Base-by-base conservation (phyloP, 2,329 filamentous ascomycete genomes). In the Fusarium newnesense region DNA sequence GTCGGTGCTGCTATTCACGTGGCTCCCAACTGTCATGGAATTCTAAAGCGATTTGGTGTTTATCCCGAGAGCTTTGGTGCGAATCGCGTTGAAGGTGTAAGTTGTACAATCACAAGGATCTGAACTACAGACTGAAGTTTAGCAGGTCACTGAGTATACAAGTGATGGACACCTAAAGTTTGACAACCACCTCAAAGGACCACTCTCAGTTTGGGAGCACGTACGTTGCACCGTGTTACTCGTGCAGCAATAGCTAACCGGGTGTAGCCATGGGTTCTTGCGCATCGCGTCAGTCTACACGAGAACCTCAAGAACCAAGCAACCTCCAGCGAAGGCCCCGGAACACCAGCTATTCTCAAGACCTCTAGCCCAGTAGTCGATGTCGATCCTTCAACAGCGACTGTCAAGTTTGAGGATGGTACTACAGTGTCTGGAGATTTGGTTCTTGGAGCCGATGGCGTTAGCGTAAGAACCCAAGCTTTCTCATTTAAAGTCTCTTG, bases 1-100 rank as follows among this genome's bases (percentile, higher is more conserved):
- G 80, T 84, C 2, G 90, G 90, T 1, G 89, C 90, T 7, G 90
- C 90, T 0, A 85, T 92, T n/a, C 89, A 92, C 74, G 77, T 92
- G 9, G 86, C 88, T 0, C 89, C 91, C 1, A 93, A 92, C 74
- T 82, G 85, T 5, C 90, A 91, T 77, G 87, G 88, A 1, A 79
- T 92, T 5, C 80, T 92, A 16, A 80, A 81, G 11, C 77, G 78
- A 49, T 80, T 82, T 69, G 84, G 83, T 5, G 78, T 85, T 24
- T 74, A 75, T 2, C 80, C 82, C 9, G 83, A 84, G 72, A 69
- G 69, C 0, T 80, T 84, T 42, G 83, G 83, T 7, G 84, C 80
- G 82, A 61, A 84, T 79, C 70, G 77, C 56, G 62, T 80, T 69
- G 61, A 78, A 56, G 77, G 81, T 70, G 80, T 60, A 58, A 36